Evolutionary conservation across 148 eudicot species (phyloP).

Genomic region (Rhododendron vialii): DNA sequence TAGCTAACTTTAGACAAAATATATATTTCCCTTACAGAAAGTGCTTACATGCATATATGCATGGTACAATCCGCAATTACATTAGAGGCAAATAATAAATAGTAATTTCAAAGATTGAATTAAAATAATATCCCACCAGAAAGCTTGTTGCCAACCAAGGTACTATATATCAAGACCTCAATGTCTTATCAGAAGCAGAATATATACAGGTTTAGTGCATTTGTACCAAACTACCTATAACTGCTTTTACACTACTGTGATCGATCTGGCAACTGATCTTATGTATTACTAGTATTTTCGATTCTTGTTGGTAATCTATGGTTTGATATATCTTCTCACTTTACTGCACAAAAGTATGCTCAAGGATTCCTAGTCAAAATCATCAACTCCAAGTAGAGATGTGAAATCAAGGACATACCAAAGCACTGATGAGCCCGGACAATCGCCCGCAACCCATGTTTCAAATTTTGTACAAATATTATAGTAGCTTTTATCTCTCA

Average conservation of each 20-base stretch:
- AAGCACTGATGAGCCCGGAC: not conserved
- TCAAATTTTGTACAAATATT: no score
- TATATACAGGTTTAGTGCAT: not conserved
- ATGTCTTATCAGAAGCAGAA: not conserved
- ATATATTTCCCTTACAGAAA: not conserved
- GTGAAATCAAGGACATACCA: not conserved
- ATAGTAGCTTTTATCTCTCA: no score
- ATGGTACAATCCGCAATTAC: not conserved
- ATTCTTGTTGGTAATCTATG: not conserved
- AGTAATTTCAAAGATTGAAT: not conserved
- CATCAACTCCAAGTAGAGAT: not conserved
- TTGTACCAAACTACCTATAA: not conserved
- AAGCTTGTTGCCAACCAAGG: not conserved
- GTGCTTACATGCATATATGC: not conserved
- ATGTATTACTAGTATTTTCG: not conserved
- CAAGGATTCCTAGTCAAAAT: not conserved
- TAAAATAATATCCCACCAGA: not conserved
- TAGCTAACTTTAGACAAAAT: not conserved
- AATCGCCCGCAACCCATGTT: no score
- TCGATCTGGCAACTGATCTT: not conserved
- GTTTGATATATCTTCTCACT: not conserved
- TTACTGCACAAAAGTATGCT: not conserved
- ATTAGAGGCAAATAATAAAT: not conserved
- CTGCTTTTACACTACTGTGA: not conserved
- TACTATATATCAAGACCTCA: not conserved